Evolutionary conservation across 2,329 filamentous ascomycete genomes (phyloP), one percentile per base, ranked within the genome.

Genomic region (Beauveria rudraprayagi): DNA sequence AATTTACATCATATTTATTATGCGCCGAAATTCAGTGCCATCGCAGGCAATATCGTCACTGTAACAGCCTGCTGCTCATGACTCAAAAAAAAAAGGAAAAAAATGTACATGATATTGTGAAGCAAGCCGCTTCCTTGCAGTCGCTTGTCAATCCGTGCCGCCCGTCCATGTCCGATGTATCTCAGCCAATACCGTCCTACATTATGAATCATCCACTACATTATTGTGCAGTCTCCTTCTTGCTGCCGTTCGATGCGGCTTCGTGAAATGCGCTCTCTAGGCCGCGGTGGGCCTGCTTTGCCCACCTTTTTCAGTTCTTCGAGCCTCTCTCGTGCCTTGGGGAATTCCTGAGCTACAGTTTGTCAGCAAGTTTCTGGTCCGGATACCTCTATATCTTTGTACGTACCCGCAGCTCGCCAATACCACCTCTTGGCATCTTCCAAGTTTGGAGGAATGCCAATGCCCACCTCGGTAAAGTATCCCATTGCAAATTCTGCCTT

Each of bases 351-450:
- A 62, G 92, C 93, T 96, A 66, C 58, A 63, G 30, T 22, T 43
- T 40, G 43, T 26, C 50, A 40, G 22, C 19, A 43, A 28, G 44
- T 24, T n/a, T 4, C n/a, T 51, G 43, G 40, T 5, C 24, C 41
- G n/a, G 14, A 56, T 53, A 19, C 56, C 46, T 56, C 10, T 48
- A 58, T 9, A 10, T 9, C 17, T n/a, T 11, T 41, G 56, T 63
- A 86, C 91, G 85, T 81, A 97, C 93, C 90, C 71, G 94, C 94
- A 75, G 94, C 92, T 73, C 93, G 83, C 83, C 92, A 97, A 76
- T 99, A 99, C 94, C 94, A 99, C 68, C 92, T 85, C 80, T 96
- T 97, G 24, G 93, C 94, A 76, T 97, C 94, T 69, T 99, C 94
- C 67, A 97, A 69, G 72, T 93, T 95, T 9, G 89, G 86, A 17